These are phyloP conservation scores for Fusarium mangiferae DNA, from an alignment of 2,329 filamentous ascomycete species.

Conservation along the genomic window DNA sequence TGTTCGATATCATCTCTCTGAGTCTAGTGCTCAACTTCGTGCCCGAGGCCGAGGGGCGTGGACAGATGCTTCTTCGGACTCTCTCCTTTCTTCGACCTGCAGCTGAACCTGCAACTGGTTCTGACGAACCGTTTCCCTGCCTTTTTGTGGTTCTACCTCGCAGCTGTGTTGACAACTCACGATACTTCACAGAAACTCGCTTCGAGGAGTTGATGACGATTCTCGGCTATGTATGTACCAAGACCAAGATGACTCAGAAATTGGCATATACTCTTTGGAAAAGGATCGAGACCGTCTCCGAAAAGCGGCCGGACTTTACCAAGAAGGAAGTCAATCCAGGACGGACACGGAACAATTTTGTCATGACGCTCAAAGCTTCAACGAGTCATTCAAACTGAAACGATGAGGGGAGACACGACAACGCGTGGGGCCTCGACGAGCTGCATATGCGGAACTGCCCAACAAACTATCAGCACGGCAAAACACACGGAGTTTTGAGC, in stretches of 20 bases:
- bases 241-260: constrained; percentile 81
- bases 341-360: constrained; percentile 87
- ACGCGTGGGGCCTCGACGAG: constrained; percentile 24
- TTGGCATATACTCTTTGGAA: constrained; percentile 91
- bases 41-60: constrained; percentile 77
- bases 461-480: constrained; percentile 27
- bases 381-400: constrained; percentile 30
- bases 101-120: constrained; percentile 11
- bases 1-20: constrained; percentile 90
- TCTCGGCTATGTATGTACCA: constrained; percentile 75
- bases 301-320: constrained; percentile 37
- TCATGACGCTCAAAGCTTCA: constrained; percentile 70
- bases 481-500: constrained; percentile 19
- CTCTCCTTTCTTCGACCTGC: constrained; percentile 71
- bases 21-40: constrained; percentile 96
- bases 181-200: constrained; percentile 81
- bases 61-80: constrained; percentile 85
- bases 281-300: constrained; percentile 48
- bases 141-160: constrained; percentile 91
- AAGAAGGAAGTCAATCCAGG: constrained; percentile 85
- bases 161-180: constrained; percentile 88
- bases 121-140: constrained; percentile 65
- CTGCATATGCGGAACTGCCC: constrained; percentile 44
- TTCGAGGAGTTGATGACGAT: constrained; percentile 78
- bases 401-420: constrained; percentile 21